These are phyloP conservation scores for Naegleria lovaniensis DNA, from an alignment of 208 protist species.

Conservation along the genomic window DNA sequence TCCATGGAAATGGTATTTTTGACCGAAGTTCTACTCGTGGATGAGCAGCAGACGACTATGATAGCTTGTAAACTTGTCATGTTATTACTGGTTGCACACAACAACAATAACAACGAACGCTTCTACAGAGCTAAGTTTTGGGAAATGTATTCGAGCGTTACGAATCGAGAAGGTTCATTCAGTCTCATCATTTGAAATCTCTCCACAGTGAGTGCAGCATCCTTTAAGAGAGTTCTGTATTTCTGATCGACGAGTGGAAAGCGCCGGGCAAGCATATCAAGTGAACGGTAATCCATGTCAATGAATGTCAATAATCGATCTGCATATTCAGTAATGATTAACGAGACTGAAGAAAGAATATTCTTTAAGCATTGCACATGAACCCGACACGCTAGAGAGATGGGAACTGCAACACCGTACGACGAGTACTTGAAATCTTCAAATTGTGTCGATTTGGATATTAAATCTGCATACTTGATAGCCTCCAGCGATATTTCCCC, in stretches of 20 bases:
- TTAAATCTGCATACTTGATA: neutral
- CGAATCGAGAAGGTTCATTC: too few relatives aligned
- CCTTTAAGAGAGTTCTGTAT: neutral
- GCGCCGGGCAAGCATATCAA: neutral
- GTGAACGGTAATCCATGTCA: neutral
- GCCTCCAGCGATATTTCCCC: neutral
- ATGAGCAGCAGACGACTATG: too few relatives aligned
- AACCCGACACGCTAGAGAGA: neutral
- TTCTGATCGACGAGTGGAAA: neutral
- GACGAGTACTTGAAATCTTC: neutral
- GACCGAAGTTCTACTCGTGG: too few relatives aligned
- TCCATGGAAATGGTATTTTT: too few relatives aligned
- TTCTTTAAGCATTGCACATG: neutral
- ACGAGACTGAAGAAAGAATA: neutral
- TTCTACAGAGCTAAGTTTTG: too few relatives aligned
- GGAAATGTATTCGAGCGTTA: too few relatives aligned
- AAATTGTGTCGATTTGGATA: neutral
- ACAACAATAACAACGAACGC: too few relatives aligned
- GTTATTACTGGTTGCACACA: too few relatives aligned
- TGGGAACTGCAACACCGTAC: neutral
- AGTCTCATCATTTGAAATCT: too few relatives aligned
- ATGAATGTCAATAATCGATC: neutral
- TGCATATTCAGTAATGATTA: neutral
- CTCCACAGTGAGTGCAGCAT: neutral
- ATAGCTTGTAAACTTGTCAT: too few relatives aligned